Evolutionary conservation across 1,284 basidiomycete genomes (phyloP).

Genomic region (Malassezia caprae): DNA sequence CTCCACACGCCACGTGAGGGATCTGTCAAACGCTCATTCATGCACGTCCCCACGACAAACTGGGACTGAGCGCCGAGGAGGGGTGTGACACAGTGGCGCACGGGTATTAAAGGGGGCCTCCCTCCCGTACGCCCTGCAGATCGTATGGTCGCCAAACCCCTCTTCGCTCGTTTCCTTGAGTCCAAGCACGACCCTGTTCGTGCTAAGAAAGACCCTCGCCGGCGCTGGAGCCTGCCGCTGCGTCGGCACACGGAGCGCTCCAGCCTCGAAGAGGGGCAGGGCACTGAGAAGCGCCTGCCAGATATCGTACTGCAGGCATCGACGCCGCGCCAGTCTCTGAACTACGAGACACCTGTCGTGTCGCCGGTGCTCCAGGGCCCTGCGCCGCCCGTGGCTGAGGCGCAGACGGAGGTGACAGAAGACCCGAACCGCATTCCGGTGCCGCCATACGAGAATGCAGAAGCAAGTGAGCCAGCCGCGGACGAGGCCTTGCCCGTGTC

Average conservation of each 20-base stretch:
- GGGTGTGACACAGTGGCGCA: not conserved
- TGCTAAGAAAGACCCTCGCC: not conserved
- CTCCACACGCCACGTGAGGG: not conserved
- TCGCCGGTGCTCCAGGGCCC: not conserved
- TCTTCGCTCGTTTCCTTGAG: conserved; percentile 1
- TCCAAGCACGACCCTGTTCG: not conserved
- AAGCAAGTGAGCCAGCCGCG: not conserved
- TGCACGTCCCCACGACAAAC: not conserved
- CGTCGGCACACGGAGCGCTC: not conserved
- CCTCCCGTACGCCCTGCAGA: not conserved
- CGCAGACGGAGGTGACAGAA: not conserved
- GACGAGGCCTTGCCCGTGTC: not conserved
- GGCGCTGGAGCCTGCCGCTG: conserved; percentile 4
- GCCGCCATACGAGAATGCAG: not conserved
- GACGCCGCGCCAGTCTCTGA: not conserved
- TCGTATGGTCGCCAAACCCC: not conserved
- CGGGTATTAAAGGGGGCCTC: not conserved
- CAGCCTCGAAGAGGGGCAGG: not conserved
- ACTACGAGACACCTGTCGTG: not conserved
- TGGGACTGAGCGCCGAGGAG: not conserved
- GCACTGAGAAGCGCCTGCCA: not conserved
- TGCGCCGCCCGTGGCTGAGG: not conserved
- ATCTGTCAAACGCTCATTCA: not conserved
- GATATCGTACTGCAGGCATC: not conserved
- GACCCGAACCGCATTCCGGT: not conserved